These are phyloP conservation scores for Opeltia flavorubescens DNA, from an alignment of 495 filamentous ascomycete species.

Conservation along the genomic window DNA sequence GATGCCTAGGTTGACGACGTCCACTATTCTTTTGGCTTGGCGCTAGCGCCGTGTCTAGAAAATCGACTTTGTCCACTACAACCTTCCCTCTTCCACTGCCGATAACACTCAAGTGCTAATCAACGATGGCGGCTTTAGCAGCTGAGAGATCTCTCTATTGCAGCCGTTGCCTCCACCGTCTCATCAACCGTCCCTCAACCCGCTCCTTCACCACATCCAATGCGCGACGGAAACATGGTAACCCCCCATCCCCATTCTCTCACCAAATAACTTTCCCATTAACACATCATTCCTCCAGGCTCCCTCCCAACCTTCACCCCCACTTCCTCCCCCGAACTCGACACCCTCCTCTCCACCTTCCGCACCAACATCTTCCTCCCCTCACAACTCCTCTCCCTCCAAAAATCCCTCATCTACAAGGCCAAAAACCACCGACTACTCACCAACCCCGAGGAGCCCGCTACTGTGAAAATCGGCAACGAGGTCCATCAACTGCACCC, in stretches of 20 bases:
- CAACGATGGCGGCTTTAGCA: not conserved
- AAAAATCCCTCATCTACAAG: conserved; percentile 12
- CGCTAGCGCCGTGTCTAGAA: too few relatives aligned
- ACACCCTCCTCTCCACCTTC: conserved; percentile 14
- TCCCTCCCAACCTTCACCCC: conserved; percentile 9
- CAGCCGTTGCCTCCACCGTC: conserved; percentile 13
- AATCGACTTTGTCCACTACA: too few relatives aligned
- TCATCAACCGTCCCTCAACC: conserved; percentile 1
- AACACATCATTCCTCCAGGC: conserved; percentile 2
- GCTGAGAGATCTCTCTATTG: conserved; percentile 2
- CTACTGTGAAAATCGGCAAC: conserved; percentile 9
- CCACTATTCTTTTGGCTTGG: too few relatives aligned
- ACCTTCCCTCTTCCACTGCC: too few relatives aligned
- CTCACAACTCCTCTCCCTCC: conserved; percentile 11
- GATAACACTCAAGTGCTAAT: too few relatives aligned
- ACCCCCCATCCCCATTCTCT: not conserved
- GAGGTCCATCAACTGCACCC: conserved; percentile 8
- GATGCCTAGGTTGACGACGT: too few relatives aligned
- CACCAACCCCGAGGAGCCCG: conserved; percentile 12
- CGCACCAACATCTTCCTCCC: conserved; percentile 17
- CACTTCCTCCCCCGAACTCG: conserved; percentile 12
- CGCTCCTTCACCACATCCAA: conserved; percentile 12
- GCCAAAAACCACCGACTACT: conserved; percentile 9
- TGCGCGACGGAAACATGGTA: conserved; percentile 10
- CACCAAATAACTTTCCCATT: too few relatives aligned